phyloP scores from a whole-genome alignment of 2,329 filamentous ascomycete species.

The Pyrenochaeta sp. region DNA sequence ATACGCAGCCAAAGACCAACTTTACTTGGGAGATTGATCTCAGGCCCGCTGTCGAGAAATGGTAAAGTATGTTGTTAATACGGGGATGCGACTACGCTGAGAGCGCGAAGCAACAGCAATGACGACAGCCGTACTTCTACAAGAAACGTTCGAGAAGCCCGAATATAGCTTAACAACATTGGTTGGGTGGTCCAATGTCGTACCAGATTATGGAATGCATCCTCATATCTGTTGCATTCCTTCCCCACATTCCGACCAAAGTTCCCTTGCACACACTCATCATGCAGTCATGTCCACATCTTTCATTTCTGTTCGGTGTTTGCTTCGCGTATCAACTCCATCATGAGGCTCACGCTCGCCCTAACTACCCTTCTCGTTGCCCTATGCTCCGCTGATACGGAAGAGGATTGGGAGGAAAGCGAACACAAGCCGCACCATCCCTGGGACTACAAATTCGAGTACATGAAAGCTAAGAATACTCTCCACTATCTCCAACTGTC shows the following conservation, averaged over 20 bases:
- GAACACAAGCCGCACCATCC: slow-evolving; percentile 1
- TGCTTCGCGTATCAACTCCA: background rate
- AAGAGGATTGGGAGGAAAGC: background rate
- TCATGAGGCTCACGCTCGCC: slow-evolving; percentile 2
- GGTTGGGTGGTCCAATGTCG: background rate
- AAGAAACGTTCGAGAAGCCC: background rate
- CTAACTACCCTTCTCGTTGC: background rate
- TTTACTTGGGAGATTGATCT: slow-evolving; percentile 87
- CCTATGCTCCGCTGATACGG: background rate
- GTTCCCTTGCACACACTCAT: background rate
- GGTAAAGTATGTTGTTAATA: slow-evolving; percentile 58
- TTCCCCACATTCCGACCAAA: background rate
- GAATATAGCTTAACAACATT: background rate
- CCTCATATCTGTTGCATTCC: background rate
- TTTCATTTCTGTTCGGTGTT: background rate
- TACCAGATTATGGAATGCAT: slow-evolving; percentile 4
- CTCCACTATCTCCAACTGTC: slow-evolving; percentile 1
- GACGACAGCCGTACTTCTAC: background rate
- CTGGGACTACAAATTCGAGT: slow-evolving; percentile 5
- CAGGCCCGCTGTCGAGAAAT: slow-evolving; percentile 84
- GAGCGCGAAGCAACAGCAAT: background rate
- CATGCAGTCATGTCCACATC: background rate
- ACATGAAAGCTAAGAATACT: background rate
- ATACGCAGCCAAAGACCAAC: slow-evolving; percentile 78
- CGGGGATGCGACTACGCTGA: background rate